These are phyloP conservation scores for Lactuca saligna DNA, from an alignment of 129 eudicot species.

Conservation along the genomic window DNA sequence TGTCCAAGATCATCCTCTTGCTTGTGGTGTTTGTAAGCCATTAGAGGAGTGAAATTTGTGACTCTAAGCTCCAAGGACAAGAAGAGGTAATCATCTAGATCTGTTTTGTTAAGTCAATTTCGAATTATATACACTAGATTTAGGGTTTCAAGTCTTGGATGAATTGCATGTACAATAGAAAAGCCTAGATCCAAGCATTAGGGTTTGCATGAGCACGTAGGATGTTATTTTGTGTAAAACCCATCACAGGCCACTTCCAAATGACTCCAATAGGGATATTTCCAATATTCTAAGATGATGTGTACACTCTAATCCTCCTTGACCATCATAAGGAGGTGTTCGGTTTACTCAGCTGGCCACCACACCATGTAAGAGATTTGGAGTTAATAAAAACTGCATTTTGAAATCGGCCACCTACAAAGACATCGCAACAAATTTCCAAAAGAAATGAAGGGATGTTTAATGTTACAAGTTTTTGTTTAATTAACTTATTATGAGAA, in stretches of 20 bases:
- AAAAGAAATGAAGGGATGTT: not conserved
- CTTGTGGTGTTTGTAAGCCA: no score
- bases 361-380: not conserved
- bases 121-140: no score
- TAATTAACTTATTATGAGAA: not conserved
- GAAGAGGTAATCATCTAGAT: no score
- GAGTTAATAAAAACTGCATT: not conserved
- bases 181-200: no score
- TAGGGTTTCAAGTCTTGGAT: no score
- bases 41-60: no score
- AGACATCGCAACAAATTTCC: not conserved
- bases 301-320: slow-evolving; percentile 5
- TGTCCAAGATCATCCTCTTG: no score
- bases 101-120: no score
- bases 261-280: slow-evolving; percentile 17
- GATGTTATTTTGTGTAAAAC: no score
- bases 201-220: no score
- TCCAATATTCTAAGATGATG: slow-evolving; percentile 27
- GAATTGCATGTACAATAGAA: no score
- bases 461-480: not conserved
- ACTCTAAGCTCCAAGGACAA: no score
- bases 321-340: not conserved
- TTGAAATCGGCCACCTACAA: not conserved
- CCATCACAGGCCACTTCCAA: slow-evolving; percentile 36
- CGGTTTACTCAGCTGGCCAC: not conserved